A percentile compares a stretch with the other conserved stretches of the same genome.
These are phyloP conservation scores for Aristolochia contorta DNA, from an alignment of 164 flowering plant species.

Conservation along the genomic window DNA sequence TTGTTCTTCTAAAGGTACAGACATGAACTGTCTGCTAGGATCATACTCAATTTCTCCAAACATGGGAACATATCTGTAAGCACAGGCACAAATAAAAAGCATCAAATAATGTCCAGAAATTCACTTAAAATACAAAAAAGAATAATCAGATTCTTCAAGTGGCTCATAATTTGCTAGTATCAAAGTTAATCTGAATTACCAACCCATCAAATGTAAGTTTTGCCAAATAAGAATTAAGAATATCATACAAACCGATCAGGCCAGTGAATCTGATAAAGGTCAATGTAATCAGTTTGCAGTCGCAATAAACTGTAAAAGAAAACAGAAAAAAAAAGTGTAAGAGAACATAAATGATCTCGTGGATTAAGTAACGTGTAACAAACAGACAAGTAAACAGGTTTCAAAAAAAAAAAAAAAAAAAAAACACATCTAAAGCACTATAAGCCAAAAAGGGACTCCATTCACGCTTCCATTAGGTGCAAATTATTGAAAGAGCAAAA, in stretches of 20 bases:
- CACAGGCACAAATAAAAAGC: conserved; percentile 15
- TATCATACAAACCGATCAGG: conserved; percentile 78
- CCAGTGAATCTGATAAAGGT: conserved; percentile 87
- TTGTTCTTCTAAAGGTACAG: conserved; percentile 59
- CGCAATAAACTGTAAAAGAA: conserved; percentile 49
- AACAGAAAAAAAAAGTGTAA: background rate
- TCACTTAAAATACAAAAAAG: background rate
- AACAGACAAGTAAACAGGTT: too few relatives aligned
- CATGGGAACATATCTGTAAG: conserved; percentile 77
- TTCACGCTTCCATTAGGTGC: too few relatives aligned
- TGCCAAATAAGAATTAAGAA: conserved; percentile 7
- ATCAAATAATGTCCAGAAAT: conserved; percentile 4
- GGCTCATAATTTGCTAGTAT: background rate
- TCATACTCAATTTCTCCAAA: conserved; percentile 90
- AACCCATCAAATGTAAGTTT: background rate
- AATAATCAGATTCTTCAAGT: background rate
- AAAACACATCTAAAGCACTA: too few relatives aligned
- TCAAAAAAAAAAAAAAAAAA: too few relatives aligned
- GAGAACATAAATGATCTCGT: too few relatives aligned
- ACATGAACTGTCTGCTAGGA: conserved; percentile 33
- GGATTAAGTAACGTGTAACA: too few relatives aligned
- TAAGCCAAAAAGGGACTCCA: too few relatives aligned
- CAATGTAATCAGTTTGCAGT: conserved; percentile 59
- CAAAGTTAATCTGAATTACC: conserved; percentile 1
- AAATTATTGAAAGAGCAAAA: too few relatives aligned